Evolutionary conservation across 2,329 filamentous ascomycete genomes (phyloP).

Genomic region (Penicillium paneum): DNA sequence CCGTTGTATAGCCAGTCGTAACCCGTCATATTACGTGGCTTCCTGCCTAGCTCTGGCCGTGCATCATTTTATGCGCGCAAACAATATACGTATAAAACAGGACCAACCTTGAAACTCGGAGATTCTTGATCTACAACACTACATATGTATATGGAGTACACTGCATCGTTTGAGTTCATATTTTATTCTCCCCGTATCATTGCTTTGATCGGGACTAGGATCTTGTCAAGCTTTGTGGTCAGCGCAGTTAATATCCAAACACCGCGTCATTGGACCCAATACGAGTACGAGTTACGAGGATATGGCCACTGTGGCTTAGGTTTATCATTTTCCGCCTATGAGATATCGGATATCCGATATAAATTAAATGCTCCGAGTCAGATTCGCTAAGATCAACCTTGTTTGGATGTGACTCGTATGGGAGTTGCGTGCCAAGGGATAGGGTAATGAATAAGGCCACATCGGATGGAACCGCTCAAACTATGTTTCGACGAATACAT

Average conservation of each 20-base stretch:
- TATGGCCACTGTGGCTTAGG: slow-evolving; percentile 19
- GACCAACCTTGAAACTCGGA: background rate
- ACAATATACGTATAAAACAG: background rate
- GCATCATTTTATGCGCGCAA: background rate
- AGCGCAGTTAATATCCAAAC: slow-evolving; percentile 18
- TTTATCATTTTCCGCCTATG: background rate
- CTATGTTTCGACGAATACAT: background rate
- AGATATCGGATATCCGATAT: background rate
- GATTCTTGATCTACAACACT: background rate
- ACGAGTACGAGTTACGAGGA: slow-evolving; percentile 25
- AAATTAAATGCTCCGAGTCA: background rate
- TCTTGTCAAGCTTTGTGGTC: slow-evolving; percentile 19
- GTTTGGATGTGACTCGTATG: slow-evolving; percentile 7
- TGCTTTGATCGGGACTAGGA: background rate
- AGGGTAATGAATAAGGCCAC: background rate
- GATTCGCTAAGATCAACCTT: slow-evolving; percentile 10
- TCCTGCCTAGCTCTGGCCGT: background rate
- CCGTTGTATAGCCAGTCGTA: background rate
- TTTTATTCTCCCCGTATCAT: background rate
- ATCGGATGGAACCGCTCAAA: slow-evolving; percentile 13
- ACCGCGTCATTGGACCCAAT: slow-evolving; percentile 17
- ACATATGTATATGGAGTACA: background rate
- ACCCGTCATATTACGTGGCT: slow-evolving; percentile 3
- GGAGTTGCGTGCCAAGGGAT: slow-evolving; percentile 8
- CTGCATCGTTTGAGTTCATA: background rate